phyloP scores from a whole-genome alignment of 495 filamentous ascomycete genomes.

The Talaromyces stipitatus region DNA sequence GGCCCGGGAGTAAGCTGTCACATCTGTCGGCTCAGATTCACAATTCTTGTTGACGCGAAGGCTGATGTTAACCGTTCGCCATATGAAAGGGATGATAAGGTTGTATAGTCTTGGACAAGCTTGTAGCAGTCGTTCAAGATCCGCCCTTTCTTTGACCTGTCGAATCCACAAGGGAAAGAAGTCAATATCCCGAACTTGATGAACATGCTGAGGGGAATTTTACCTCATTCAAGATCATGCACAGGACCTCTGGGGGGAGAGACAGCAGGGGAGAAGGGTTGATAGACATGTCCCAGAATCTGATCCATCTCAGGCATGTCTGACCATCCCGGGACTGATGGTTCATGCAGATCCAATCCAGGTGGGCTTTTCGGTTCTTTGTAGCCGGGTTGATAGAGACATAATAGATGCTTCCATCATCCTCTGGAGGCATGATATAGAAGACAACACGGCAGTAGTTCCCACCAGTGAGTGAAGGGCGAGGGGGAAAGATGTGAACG shows the following conservation, averaged over 20 bases:
- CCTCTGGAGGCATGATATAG: no score
- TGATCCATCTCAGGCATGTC: no score
- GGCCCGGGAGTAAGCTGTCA: background rate
- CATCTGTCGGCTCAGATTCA: background rate
- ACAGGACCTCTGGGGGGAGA: background rate
- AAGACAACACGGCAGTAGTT: no score
- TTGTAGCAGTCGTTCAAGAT: background rate
- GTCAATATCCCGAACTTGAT: background rate
- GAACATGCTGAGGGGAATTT: background rate
- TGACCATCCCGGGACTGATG: no score
- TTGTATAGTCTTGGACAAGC: background rate
- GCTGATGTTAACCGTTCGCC: background rate
- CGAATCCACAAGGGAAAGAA: background rate
- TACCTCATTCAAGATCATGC: background rate
- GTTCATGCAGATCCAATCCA: no score
- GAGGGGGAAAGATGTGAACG: no score
- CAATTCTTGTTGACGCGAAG: background rate
- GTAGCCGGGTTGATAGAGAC: no score
- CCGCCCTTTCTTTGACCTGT: background rate
- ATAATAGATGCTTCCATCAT: no score
- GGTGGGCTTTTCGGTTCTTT: no score
- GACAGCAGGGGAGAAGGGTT: background rate
- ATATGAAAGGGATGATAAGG: background rate
- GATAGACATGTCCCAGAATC: no score
- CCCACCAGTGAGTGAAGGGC: no score